Conservation (phyloP, 1,284 basidiomycete genomes). For the Phylloporus sp. region DNA sequence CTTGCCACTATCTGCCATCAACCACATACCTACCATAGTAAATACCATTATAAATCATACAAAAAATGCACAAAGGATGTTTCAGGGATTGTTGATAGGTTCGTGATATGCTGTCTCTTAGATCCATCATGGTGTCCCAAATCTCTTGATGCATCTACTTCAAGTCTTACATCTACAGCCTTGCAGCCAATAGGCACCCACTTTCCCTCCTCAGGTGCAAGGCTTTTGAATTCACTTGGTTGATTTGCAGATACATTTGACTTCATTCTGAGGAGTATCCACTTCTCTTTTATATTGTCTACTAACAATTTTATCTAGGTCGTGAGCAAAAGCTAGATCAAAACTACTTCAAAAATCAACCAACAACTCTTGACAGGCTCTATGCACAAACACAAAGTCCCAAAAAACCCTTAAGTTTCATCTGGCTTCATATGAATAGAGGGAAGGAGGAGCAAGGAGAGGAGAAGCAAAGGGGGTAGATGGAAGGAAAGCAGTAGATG, state of each 20-base stretch:
- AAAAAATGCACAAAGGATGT: slow-evolving; percentile 65
- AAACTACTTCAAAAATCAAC: not conserved
- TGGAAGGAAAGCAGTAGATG: not conserved
- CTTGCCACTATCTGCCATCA: slow-evolving; percentile 61
- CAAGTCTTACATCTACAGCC: too few species aligned
- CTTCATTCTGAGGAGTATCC: too few species aligned
- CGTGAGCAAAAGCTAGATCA: not conserved
- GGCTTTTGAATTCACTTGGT: too few species aligned
- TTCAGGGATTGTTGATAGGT: slow-evolving; percentile 69
- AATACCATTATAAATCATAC: slow-evolving; percentile 70
- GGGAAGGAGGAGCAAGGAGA: not conserved
- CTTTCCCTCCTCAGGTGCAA: too few species aligned
- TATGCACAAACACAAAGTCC: not conserved
- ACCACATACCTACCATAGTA: slow-evolving; percentile 50
- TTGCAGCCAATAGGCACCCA: too few species aligned
- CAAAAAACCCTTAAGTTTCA: not conserved
- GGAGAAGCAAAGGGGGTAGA: not conserved
- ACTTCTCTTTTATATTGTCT: too few species aligned
- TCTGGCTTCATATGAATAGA: not conserved
- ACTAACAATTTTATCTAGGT: not conserved
- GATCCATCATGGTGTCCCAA: too few species aligned
- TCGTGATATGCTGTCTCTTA: slow-evolving; percentile 45
- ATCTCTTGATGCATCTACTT: too few species aligned
- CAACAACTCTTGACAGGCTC: not conserved
- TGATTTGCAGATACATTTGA: too few species aligned